phyloP scores from a whole-genome alignment of 176 grass and related monocot species.

The Luzula sylvatica region DNA sequence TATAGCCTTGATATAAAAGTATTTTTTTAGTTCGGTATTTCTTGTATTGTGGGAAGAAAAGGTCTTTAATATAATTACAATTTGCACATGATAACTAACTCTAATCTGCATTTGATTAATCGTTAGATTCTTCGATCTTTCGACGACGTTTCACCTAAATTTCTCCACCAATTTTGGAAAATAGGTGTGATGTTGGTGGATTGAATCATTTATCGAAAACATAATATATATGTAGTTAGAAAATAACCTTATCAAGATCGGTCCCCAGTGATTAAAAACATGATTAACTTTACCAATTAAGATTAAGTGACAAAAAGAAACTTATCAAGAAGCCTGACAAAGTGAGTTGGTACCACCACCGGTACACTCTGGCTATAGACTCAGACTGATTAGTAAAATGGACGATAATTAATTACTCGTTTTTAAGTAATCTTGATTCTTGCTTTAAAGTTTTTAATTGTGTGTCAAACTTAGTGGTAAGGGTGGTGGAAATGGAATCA shows the following conservation, averaged over 20 bases:
- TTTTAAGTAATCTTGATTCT: constrained; percentile 12
- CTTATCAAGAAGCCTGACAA: constrained; percentile 20
- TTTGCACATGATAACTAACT: no score
- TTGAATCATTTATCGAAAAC: background rate
- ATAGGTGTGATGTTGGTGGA: no score
- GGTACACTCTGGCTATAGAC: constrained; percentile 10
- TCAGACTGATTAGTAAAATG: constrained; percentile 18
- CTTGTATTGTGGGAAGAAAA: constrained; percentile 4
- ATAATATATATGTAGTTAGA: constrained; percentile 4
- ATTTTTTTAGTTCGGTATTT: constrained; percentile 9
- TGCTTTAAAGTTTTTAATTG: background rate
- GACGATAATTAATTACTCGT: constrained; percentile 7
- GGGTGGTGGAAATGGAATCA: constrained; percentile 18
- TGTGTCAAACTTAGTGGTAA: background rate
- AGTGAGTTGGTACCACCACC: constrained; percentile 15
- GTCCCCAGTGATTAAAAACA: constrained; percentile 10
- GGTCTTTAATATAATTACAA: no score
- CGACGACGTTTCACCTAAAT: no score
- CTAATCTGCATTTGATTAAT: no score
- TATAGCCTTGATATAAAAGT: constrained; percentile 6
- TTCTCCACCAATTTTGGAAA: no score
- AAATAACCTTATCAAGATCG: constrained; percentile 24
- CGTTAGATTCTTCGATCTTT: no score
- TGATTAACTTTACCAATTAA: constrained; percentile 10
- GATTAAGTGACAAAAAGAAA: constrained; percentile 4